Conservation (phyloP, 768 basidiomycete genomes). For the Leccinum truebloodii region DNA sequence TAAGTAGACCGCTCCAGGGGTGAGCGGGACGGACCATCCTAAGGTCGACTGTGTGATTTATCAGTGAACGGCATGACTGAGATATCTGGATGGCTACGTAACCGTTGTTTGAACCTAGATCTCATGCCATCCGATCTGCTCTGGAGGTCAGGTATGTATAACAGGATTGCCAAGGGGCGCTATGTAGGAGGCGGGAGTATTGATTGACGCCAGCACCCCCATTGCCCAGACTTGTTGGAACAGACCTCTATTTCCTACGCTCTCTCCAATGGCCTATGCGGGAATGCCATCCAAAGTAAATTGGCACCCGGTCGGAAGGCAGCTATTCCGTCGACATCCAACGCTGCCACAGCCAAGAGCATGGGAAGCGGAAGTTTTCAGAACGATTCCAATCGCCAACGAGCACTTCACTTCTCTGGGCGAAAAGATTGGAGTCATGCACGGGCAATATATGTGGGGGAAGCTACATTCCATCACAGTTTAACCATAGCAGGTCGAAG, state of each 20-base stretch:
- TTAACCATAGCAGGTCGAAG: neutral
- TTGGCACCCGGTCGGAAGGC: neutral
- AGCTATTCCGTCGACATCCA: neutral
- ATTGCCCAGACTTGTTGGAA: neutral
- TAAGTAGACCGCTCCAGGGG: conserved; percentile 1
- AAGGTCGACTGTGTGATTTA: neutral
- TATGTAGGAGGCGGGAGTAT: neutral
- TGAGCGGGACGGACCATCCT: neutral
- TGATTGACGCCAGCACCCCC: neutral
- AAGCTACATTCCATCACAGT: neutral
- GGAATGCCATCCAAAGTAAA: neutral
- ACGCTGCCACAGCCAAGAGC: neutral
- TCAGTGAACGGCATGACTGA: neutral
- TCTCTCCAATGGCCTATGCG: neutral
- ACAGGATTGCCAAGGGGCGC: neutral
- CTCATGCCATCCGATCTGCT: no score
- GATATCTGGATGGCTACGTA: neutral
- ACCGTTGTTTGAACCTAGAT: neutral
- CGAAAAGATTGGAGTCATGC: neutral
- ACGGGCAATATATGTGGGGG: no score
- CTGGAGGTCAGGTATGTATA: neutral
- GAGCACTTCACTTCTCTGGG: neutral
- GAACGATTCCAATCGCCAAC: neutral
- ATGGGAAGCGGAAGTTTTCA: neutral
- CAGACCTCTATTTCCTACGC: neutral